Base-by-base conservation (phyloP, 495 filamentous ascomycete species). In the Penicillium maclennaniae region DNA sequence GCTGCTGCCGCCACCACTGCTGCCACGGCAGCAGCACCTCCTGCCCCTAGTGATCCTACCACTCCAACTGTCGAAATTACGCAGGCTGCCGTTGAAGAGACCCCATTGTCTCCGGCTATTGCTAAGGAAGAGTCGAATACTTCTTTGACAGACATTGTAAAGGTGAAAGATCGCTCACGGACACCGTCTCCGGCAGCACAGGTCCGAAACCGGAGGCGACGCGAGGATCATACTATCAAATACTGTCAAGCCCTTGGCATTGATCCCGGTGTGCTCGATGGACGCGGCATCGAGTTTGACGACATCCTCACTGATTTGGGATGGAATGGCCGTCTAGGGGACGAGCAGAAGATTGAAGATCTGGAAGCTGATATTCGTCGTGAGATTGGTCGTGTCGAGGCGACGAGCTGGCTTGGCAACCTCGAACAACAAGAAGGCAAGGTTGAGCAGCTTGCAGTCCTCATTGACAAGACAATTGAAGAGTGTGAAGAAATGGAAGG, bases 401-500 rank as follows among this genome's bases (percentile, higher is more conserved):
- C 91, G 36, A 93, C 87, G 45, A 90, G 91, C 62, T 97, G 93
- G 88, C 80, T 98, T 48, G 85, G 85, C 47, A 84, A 89, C 57
- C 81, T 95, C 46, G 88, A 92, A 61, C 89, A 90, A 62, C 88
- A 93, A 59, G 93, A 97, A 62, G 90, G 92, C 51, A 82, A 91
- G 53, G 84, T 95, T 4, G 86, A 87, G 28, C 84, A 84, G 45
- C 84, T 98, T 49, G 89, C 89, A 47, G 81, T 76, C 51, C 79
- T 96, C 47, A 86, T 98, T 36, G 92, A 97, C 64, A 82, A 84
- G 51, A 88, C 90, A 7, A 89, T 97, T 56, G 80, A 86, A 26
- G 93, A 98, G 70, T 97, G 93, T 59, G 93, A 98, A 48, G 92
- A 97, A 69, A 76, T 98, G 36, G 93, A 98, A 62, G 91, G 92